A percentile compares a stretch with the other conserved stretches of the same genome.
phyloP scores from a whole-genome alignment of 495 filamentous ascomycete species.

The Penicillium pulvis region DNA sequence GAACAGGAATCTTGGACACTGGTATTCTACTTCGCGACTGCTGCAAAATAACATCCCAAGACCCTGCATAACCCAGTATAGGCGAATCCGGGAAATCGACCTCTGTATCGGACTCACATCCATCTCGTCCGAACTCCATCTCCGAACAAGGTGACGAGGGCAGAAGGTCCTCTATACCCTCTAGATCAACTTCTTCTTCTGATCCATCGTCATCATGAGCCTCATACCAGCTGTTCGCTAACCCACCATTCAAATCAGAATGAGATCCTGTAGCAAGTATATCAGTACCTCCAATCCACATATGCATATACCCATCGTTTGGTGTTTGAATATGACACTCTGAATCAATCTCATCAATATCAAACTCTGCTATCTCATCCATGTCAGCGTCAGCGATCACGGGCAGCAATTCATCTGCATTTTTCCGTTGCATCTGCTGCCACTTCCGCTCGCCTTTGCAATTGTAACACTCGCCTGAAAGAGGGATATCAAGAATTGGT shows the following conservation, averaged over 20 bases:
- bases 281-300: neutral
- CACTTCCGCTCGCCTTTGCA: constrained; percentile 15
- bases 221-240: neutral
- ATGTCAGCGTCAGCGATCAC: neutral
- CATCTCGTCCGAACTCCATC: neutral
- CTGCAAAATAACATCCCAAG: neutral
- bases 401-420: neutral
- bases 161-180: neutral
- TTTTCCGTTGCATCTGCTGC: neutral
- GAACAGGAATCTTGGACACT: neutral
- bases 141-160: neutral
- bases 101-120: neutral
- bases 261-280: neutral
- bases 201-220: neutral
- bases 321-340: neutral
- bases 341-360: neutral
- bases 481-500: constrained; percentile 19
- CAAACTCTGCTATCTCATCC: neutral
- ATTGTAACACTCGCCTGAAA: constrained; percentile 21
- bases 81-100: neutral
- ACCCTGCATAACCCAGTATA: neutral
- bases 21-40: neutral
- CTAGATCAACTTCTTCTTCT: neutral
- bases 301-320: neutral
- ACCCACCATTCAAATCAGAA: neutral